Conservation (phyloP, 73 alveolate species). For the Urostyla sp. region DNA sequence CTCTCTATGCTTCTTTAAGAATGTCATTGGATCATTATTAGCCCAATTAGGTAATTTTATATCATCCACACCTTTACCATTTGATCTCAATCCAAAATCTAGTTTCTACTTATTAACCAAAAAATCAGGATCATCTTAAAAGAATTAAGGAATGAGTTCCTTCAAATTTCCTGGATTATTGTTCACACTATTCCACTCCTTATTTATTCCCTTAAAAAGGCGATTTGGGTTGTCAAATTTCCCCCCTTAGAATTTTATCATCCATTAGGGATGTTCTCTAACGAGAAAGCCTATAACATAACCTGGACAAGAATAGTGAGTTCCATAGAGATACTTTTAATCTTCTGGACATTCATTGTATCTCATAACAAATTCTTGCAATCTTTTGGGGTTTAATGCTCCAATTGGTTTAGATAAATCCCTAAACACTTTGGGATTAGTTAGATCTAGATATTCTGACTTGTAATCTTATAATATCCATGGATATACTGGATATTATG, state of each 20-base stretch:
- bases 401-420: conserved; percentile 89
- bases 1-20: conserved; percentile 77
- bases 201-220: conserved; percentile 89
- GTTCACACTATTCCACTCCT: conserved; percentile 91
- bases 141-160: conserved; percentile 98
- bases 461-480: conserved; percentile 95
- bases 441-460: conserved; percentile 69
- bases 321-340: conserved; percentile 98
- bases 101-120: conserved; percentile 75
- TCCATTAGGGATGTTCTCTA: conserved; percentile 92
- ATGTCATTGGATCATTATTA: conserved; percentile 86
- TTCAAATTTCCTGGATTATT: conserved; percentile 93
- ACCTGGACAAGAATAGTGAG: conserved; percentile 99
- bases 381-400: conserved; percentile 82
- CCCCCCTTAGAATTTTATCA: conserved; percentile 97
- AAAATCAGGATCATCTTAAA: conserved; percentile 79
- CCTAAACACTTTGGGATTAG: conserved; percentile 76
- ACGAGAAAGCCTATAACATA: conserved; percentile 97
- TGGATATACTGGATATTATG: conserved; percentile 99
- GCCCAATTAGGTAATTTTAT: conserved; percentile 93
- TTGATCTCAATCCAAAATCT: conserved; percentile 92
- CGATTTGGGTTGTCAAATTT: conserved; percentile 98
- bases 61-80: conserved; percentile 94
- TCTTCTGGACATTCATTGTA: conserved; percentile 87
- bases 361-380: conserved; percentile 68